These are phyloP conservation scores for Umbelopsis ramanniana DNA, from an alignment of 192 early-diverging fungal genomes.

Conservation along the genomic window DNA sequence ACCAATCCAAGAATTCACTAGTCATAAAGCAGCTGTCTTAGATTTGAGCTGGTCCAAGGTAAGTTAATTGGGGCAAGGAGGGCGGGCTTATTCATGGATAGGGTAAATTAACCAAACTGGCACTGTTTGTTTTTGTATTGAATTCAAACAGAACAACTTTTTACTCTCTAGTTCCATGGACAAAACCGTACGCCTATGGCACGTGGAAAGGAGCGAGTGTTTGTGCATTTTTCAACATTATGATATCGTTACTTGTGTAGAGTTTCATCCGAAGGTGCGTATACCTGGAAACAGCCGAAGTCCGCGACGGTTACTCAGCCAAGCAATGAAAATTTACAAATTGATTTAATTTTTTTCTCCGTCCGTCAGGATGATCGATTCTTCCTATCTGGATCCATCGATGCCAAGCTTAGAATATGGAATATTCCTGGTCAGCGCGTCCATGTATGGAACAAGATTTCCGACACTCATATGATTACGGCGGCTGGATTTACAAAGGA, in stretches of 20 bases:
- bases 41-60: slow-evolving; percentile 72
- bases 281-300: neutral
- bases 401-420: slow-evolving; percentile 79
- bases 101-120: neutral
- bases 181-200: slow-evolving; percentile 83
- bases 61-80: neutral
- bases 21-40: slow-evolving; percentile 17
- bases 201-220: slow-evolving; percentile 70
- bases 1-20: slow-evolving; percentile 21
- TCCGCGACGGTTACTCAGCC: neutral
- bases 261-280: slow-evolving; percentile 71
- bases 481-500: slow-evolving; percentile 73
- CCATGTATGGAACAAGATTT: slow-evolving; percentile 70
- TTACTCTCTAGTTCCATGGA: slow-evolving; percentile 82
- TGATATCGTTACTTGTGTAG: slow-evolving; percentile 77
- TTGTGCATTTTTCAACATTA: slow-evolving; percentile 79
- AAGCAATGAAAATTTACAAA: neutral
- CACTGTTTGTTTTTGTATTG: neutral
- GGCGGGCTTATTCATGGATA: neutral
- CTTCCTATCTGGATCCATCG: slow-evolving; percentile 71
- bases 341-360: neutral
- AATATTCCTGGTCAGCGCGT: slow-evolving; percentile 75
- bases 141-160: slow-evolving; percentile 67
- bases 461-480: slow-evolving; percentile 72
- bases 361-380: slow-evolving; percentile 35